Conservation (phyloP, 192 early-diverging fungal genomes). For the Chytriomyces confervae region DNA sequence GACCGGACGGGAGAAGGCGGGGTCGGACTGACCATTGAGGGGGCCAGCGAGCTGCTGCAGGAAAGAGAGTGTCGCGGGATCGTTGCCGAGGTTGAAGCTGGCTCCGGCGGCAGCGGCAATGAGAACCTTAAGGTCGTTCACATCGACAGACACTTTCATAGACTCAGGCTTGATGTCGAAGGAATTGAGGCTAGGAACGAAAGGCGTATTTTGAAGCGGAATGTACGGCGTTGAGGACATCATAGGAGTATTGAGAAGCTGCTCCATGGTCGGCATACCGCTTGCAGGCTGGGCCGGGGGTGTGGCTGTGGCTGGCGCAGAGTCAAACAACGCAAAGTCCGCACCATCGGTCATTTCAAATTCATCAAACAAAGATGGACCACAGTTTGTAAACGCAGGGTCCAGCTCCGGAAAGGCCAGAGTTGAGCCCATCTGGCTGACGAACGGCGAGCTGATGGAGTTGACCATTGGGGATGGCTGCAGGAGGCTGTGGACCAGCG, state of each 20-base stretch:
- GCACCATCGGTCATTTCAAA: not conserved
- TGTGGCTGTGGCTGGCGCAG: not conserved
- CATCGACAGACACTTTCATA: conserved; percentile 14
- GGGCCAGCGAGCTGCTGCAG: conserved; percentile 6
- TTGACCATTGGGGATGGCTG: not conserved
- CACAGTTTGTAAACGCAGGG: conserved; percentile 16
- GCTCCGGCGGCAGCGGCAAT: not conserved
- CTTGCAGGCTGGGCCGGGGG: not conserved
- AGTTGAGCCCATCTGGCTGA: not conserved
- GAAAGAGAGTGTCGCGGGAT: not conserved
- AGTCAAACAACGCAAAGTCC: not conserved
- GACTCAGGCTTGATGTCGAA: not conserved
- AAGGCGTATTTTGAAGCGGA: conserved; percentile 30
- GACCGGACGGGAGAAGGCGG: not conserved
- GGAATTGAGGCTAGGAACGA: not conserved
- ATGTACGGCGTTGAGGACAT: conserved; percentile 20
- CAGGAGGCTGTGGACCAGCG: conserved; percentile 16
- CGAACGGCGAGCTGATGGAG: conserved; percentile 19
- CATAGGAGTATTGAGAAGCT: not conserved
- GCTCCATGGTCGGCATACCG: not conserved
- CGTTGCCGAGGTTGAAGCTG: not conserved
- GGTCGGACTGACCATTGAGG: not conserved
- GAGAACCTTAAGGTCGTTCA: conserved; percentile 22
- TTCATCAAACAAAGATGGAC: conserved; percentile 24
- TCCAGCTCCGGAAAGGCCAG: conserved; percentile 12